Evolutionary conservation across 345 rosid species (phyloP), one percentile per base, ranked within the genome.

Genomic region (Salix viminalis): DNA sequence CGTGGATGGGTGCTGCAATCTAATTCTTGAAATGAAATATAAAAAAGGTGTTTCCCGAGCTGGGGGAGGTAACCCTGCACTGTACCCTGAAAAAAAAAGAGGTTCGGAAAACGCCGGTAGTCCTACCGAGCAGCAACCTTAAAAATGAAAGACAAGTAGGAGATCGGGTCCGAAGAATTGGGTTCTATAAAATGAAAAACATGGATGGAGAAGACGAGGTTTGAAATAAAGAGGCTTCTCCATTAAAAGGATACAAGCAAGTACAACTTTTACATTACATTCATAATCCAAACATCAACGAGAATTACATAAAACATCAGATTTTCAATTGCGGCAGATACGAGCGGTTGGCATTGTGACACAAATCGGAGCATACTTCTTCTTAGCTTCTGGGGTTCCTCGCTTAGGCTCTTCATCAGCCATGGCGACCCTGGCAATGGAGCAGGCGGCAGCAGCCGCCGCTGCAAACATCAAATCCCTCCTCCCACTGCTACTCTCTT

Each of bases 271-370:
- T n/a, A 68, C 70, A 42, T 60, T 19, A 73, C 56, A 60, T 19
- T 64, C 34, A 67, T 54, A 14, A 56, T 3, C 42, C 15, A 24
- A 24, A 14, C 30, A 41, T 37, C 39, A 74, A 77, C 15, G 41
- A 39, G 34, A 9, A 64, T 48, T 61, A 37, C 34, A 69, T 1
- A 26, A 10, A 28, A 21, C 26, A 39, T 34, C 21, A 46, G 8
- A 41, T 9, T 44, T 37, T 81, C 84, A 81, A 12, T 81, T 81
- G 79, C 6, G 94, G 71, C 94, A 90, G 79, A 87, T 44, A 24
- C 72, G 84, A 75, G 94, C 92, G 16, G 92, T 87, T 7, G 91
- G 94, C 88, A 84, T 89, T 39, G 92, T 83, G 77, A 90, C 88
- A 75, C 92, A 89, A 14, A 90, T 44, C 19, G 91, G 85, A 37